Evolutionary conservation across 2,329 filamentous ascomycete species (phyloP).

Genomic region (Fusarium newnesense): DNA sequence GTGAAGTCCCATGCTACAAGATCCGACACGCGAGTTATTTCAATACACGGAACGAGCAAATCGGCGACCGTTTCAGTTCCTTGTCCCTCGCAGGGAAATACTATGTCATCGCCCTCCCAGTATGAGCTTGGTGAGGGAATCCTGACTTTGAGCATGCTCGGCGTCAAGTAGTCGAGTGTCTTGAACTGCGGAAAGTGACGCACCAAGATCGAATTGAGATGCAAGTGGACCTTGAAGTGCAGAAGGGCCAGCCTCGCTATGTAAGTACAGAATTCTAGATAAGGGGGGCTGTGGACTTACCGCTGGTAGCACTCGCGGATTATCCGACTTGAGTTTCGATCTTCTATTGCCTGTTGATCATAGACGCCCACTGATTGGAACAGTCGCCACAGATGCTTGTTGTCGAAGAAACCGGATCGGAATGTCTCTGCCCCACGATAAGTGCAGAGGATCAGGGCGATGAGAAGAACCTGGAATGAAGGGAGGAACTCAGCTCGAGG

Average conservation of each 20-base stretch:
- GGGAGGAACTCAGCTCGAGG: neutral
- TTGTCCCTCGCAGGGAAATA: neutral
- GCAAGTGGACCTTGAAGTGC: accelerated
- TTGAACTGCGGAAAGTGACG: neutral
- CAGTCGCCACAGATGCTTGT: neutral
- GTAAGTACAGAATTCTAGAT: no score
- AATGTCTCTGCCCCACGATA: neutral
- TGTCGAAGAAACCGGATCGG: neutral
- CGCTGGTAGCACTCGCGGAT: neutral
- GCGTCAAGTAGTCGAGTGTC: neutral
- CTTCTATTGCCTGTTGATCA: neutral
- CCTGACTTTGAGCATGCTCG: neutral
- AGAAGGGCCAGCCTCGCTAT: neutral
- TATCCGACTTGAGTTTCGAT: accelerated
- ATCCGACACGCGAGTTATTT: accelerated
- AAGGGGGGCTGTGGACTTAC: neutral
- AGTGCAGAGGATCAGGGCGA: neutral
- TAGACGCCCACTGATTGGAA: neutral
- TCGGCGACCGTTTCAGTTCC: neutral
- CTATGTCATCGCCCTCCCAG: neutral
- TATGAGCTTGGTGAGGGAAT: neutral
- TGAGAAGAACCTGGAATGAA: neutral
- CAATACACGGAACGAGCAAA: accelerated
- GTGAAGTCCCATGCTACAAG: neutral
- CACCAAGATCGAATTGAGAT: neutral